These are phyloP conservation scores for Apiotrichum gamsii DNA, from an alignment of 1,284 basidiomycete species.

Conservation along the genomic window DNA sequence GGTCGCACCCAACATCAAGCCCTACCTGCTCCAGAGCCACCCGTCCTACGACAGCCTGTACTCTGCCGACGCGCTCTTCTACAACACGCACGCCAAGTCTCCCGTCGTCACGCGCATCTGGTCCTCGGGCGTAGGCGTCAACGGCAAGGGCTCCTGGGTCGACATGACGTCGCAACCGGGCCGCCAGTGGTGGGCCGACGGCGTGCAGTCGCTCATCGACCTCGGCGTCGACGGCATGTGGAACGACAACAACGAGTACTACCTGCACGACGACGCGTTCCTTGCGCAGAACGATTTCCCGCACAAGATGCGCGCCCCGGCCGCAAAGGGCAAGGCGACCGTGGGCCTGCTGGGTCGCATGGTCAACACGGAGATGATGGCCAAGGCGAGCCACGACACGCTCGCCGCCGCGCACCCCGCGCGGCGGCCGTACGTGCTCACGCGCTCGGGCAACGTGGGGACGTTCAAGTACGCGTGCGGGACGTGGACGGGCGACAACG, in stretches of 20 bases:
- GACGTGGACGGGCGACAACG: slow-evolving; percentile 50
- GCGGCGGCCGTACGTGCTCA: slow-evolving; percentile 46
- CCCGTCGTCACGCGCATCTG: slow-evolving; percentile 47
- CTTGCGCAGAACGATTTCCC: slow-evolving; percentile 26
- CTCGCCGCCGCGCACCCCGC: slow-evolving; percentile 33
- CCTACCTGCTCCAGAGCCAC: slow-evolving; percentile 40
- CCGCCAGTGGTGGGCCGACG: slow-evolving; percentile 48
- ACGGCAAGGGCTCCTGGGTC: slow-evolving; percentile 47
- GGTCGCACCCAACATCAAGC: slow-evolving; percentile 49
- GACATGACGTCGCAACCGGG: slow-evolving; percentile 47
- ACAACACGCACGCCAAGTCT: slow-evolving; percentile 32
- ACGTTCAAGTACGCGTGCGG: slow-evolving; percentile 47
- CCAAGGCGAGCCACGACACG: slow-evolving; percentile 41
- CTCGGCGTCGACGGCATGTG: slow-evolving; percentile 48
- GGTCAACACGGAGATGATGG: slow-evolving; percentile 48
- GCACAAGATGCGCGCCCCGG: slow-evolving; percentile 17
- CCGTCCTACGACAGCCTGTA: slow-evolving; percentile 42
- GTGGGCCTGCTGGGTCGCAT: slow-evolving; percentile 47
- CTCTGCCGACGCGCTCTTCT: slow-evolving; percentile 42
- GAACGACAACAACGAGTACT: slow-evolving; percentile 51
- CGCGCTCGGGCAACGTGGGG: slow-evolving; percentile 48
- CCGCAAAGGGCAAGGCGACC: slow-evolving; percentile 20
- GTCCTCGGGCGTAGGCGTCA: slow-evolving; percentile 45
- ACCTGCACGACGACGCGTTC: slow-evolving; percentile 46
- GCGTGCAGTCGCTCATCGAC: slow-evolving; percentile 42